A percentile compares a stretch with the other conserved stretches of the same genome.
phyloP scores from a whole-genome alignment of 1,284 basidiomycete genomes.

The Paramarasmius palmivorus region DNA sequence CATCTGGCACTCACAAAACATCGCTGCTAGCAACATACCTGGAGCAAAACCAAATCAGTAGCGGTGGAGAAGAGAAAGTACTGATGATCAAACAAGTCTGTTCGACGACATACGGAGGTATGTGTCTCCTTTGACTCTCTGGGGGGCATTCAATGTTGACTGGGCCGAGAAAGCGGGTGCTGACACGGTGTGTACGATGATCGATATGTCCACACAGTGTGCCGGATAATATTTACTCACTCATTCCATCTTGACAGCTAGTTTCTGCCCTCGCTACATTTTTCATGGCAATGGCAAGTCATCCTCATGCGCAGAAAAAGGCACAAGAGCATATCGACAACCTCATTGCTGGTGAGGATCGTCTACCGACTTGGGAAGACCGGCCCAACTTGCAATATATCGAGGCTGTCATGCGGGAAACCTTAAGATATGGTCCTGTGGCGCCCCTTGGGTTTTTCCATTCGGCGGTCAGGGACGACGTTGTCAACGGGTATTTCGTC shows the following conservation, averaged over 20 bases:
- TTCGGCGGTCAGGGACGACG: background rate
- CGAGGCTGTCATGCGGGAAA: slow-evolving; percentile 6
- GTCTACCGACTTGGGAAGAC: slow-evolving; percentile 4
- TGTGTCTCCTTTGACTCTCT: too few relatives aligned
- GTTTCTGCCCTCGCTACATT: background rate
- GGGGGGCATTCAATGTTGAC: too few relatives aligned
- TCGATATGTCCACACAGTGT: too few relatives aligned
- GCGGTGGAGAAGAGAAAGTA: too few relatives aligned
- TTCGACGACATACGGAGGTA: too few relatives aligned
- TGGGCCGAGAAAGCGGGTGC: too few relatives aligned
- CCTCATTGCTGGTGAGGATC: slow-evolving; percentile 1
- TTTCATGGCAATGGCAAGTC: slow-evolving; percentile 3
- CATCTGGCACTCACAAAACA: background rate
- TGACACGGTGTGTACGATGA: too few relatives aligned
- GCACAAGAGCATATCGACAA: slow-evolving; percentile 12
- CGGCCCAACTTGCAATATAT: slow-evolving; percentile 4
- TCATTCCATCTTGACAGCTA: background rate
- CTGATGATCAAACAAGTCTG: too few relatives aligned
- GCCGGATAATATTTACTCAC: too few relatives aligned
- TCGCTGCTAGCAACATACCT: background rate
- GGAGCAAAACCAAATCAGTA: too few relatives aligned
- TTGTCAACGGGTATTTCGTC: slow-evolving; percentile 2
- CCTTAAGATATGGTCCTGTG: slow-evolving; percentile 6
- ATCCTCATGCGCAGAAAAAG: background rate
- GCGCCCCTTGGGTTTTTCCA: slow-evolving; percentile 6